These are phyloP conservation scores for Tricholoma sp. DNA, from an alignment of 768 basidiomycete genomes.

Conservation along the genomic window DNA sequence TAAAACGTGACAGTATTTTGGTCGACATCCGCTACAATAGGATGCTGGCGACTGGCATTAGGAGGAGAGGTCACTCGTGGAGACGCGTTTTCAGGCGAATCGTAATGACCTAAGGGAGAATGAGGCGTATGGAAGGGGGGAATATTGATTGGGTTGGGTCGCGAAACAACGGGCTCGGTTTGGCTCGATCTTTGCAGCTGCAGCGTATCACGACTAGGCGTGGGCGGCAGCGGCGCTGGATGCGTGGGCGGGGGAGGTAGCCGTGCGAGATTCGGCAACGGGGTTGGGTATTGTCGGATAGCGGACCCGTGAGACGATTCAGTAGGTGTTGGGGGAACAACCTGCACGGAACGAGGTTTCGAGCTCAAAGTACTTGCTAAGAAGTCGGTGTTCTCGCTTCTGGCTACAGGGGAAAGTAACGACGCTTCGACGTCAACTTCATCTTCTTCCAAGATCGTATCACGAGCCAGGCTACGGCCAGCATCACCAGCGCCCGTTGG, in stretches of 20 bases:
- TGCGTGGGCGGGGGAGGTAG: constrained; percentile 15
- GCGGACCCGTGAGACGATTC: constrained; percentile 8
- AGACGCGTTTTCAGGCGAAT: background rate
- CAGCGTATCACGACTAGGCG: background rate
- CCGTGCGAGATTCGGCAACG: background rate
- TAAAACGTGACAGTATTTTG: background rate
- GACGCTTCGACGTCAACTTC: constrained; percentile 10
- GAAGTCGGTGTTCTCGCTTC: constrained; percentile 11
- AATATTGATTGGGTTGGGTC: background rate
- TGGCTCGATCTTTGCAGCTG: background rate
- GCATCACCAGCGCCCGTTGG: constrained; percentile 1
- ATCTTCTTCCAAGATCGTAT: constrained; percentile 15
- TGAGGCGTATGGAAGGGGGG: background rate
- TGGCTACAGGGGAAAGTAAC: constrained; percentile 10
- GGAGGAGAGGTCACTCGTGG: background rate
- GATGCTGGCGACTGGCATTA: background rate
- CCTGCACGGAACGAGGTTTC: constrained; percentile 10
- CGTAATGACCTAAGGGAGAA: background rate
- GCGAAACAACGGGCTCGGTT: constrained; percentile 5
- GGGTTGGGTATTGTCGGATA: background rate
- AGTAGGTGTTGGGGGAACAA: constrained; percentile 19
- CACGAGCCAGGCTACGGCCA: constrained; percentile 2
- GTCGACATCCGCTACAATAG: background rate
- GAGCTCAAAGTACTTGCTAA: constrained; percentile 14
- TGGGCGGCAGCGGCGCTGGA: constrained; percentile 13